Conservation (phyloP, 345 rosid species). For the Noccaea caerulescens region DNA sequence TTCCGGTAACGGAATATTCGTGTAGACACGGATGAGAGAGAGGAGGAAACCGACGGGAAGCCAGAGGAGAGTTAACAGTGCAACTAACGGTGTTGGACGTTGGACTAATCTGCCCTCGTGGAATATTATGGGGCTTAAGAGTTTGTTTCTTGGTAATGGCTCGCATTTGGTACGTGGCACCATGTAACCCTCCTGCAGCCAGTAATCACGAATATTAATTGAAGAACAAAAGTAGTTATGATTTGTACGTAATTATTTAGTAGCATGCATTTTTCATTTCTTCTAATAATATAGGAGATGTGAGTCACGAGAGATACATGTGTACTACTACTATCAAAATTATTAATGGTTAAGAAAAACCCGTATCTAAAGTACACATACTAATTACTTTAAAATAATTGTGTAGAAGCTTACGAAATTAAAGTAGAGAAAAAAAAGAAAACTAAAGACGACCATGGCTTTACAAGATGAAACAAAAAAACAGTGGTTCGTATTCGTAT, state of each 20-base stretch:
- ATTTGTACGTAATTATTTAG: constrained; percentile 17
- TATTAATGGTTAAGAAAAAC: not conserved
- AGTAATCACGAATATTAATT: constrained; percentile 58
- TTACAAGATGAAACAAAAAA: constrained; percentile 2
- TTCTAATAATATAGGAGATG: constrained; percentile 6
- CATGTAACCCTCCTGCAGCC: constrained; percentile 94
- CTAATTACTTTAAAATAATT: not conserved
- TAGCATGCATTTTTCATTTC: constrained; percentile 36
- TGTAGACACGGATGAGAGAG: constrained; percentile 81
- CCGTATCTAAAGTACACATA: not conserved
- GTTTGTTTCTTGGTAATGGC: constrained; percentile 74
- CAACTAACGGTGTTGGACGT: constrained; percentile 79
- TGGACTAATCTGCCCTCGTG: constrained; percentile 94
- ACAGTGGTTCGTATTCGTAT: not conserved
- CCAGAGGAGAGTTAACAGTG: constrained; percentile 71
- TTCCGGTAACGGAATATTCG: constrained; percentile 86
- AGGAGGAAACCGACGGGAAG: constrained; percentile 86
- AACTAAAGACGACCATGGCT: constrained; percentile 17
- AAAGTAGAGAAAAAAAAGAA: not conserved
- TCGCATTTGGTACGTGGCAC: constrained; percentile 63
- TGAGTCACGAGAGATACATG: constrained; percentile 33
- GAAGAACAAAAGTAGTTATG: constrained; percentile 27
- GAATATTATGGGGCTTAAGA: constrained; percentile 80
- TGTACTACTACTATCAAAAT: constrained; percentile 5
- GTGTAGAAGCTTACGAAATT: constrained; percentile 6